A percentile compares a stretch with the other conserved stretches of the same genome.
These are phyloP conservation scores for Myriangium duriaei DNA, from an alignment of 2,329 filamentous ascomycete genomes.

Conservation along the genomic window DNA sequence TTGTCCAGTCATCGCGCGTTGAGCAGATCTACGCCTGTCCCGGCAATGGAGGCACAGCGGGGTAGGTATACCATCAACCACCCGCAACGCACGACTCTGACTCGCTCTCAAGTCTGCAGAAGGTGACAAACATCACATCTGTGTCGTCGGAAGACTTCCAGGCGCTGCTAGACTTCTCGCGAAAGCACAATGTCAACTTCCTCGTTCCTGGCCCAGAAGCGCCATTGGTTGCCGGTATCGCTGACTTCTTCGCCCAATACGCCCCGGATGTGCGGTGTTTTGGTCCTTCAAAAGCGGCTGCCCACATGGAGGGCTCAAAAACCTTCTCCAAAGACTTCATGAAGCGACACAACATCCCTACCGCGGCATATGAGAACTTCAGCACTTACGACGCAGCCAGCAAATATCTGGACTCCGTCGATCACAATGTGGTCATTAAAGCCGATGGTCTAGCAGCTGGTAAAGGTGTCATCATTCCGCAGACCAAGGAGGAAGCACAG, in stretches of 20 bases:
- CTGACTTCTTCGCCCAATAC: slow-evolving; percentile 58
- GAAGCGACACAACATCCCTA: slow-evolving; percentile 79
- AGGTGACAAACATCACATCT: slow-evolving; percentile 47
- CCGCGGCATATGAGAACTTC: slow-evolving; percentile 84
- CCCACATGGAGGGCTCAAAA: slow-evolving; percentile 90
- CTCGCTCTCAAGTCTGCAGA: slow-evolving; percentile 18
- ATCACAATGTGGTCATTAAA: slow-evolving; percentile 80
- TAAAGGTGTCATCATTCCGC: slow-evolving; percentile 87
- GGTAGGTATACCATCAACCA: slow-evolving; percentile 18
- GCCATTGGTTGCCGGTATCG: slow-evolving; percentile 83
- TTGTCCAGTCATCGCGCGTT: slow-evolving; percentile 68
- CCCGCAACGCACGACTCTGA: slow-evolving; percentile 8
- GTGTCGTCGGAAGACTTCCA: slow-evolving; percentile 67
- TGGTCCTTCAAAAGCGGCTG: slow-evolving; percentile 72
- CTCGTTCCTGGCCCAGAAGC: slow-evolving; percentile 86
- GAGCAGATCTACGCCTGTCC: slow-evolving; percentile 57
- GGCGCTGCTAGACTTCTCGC: slow-evolving; percentile 61
- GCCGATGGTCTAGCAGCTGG: slow-evolving; percentile 83
- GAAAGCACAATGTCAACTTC: slow-evolving; percentile 61
- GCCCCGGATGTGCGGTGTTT: slow-evolving; percentile 57
- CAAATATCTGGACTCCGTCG: slow-evolving; percentile 58
- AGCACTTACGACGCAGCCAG: slow-evolving; percentile 21
- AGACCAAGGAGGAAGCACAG: slow-evolving; percentile 69
- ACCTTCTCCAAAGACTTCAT: slow-evolving; percentile 98
- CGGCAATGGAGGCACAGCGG: slow-evolving; percentile 78